These are phyloP conservation scores for Hortiboletus flavorubellus DNA, from an alignment of 768 basidiomycete species.

Conservation along the genomic window DNA sequence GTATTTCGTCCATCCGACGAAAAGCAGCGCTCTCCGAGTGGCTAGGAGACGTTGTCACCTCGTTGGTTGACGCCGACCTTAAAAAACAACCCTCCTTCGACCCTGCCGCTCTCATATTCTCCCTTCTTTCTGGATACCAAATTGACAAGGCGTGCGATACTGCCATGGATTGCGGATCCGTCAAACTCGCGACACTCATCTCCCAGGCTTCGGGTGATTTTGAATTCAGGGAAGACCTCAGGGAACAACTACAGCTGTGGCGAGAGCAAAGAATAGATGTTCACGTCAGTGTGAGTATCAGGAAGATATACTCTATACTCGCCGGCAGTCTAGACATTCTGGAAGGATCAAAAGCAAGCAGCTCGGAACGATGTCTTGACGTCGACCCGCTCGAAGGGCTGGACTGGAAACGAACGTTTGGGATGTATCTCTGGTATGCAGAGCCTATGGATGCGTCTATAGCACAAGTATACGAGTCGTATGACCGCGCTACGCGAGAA, in stretches of 20 bases:
- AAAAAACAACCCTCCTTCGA: constrained; percentile 43
- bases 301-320: constrained; percentile 80
- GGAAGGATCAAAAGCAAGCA: constrained; percentile 50
- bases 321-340: constrained; percentile 69
- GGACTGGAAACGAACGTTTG: constrained; percentile 95
- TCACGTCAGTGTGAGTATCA: constrained; percentile 62
- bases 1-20: constrained; percentile 61
- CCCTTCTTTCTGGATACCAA: constrained; percentile 83
- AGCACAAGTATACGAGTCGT: constrained; percentile 62
- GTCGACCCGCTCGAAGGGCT: constrained; percentile 65
- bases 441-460: constrained; percentile 68
- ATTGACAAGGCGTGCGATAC: constrained; percentile 75
- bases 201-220: constrained; percentile 82
- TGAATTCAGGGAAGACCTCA: constrained; percentile 69
- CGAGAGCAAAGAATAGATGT: constrained; percentile 68
- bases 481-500: constrained; percentile 43
- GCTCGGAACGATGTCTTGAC: constrained; percentile 51
- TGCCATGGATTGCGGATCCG: constrained; percentile 71
- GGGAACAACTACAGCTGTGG: constrained; percentile 80
- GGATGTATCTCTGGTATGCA: constrained; percentile 87
- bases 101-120: constrained; percentile 59
- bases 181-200: constrained; percentile 85
- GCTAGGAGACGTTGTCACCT: constrained; percentile 71
- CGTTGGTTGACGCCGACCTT: constrained; percentile 71
- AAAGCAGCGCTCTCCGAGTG: constrained; percentile 80